A percentile compares a stretch with the other conserved stretches of the same genome.
These are phyloP conservation scores for Heritiera fomes DNA, from an alignment of 345 rosid species.

Conservation along the genomic window DNA sequence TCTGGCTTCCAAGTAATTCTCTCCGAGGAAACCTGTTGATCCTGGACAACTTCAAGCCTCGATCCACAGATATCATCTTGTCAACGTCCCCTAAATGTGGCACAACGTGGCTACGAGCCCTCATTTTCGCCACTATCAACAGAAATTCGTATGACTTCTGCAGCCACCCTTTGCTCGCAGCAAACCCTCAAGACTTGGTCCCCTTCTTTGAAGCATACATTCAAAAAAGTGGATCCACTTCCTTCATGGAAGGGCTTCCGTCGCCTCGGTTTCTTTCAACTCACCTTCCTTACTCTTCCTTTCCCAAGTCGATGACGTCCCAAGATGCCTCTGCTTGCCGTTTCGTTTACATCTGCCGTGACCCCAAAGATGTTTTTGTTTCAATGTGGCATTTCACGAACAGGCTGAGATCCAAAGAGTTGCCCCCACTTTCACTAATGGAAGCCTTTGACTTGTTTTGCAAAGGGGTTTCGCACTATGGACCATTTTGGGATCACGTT, in stretches of 20 bases:
- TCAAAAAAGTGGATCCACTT: neutral
- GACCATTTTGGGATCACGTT: conserved; percentile 18
- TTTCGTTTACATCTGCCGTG: conserved; percentile 33
- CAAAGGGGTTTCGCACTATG: conserved; percentile 7
- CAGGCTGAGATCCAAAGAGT: neutral
- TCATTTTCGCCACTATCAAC: too few species aligned
- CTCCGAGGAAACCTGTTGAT: too few species aligned
- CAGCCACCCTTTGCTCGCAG: conserved; percentile 13
- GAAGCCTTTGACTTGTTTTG: conserved; percentile 15
- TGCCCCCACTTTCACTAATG: neutral
- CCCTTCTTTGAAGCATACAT: conserved; percentile 10
- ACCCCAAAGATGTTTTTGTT: conserved; percentile 34
- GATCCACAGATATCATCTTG: too few species aligned
- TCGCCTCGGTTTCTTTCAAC: conserved; percentile 22
- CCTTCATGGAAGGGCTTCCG: neutral
- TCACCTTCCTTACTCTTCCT: conserved; percentile 14
- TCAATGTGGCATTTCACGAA: conserved; percentile 34
- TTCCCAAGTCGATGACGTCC: conserved; percentile 18
- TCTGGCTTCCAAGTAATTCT: too few species aligned
- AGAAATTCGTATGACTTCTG: neutral
- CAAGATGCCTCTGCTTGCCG: conserved; percentile 17
- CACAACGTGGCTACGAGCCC: too few species aligned
- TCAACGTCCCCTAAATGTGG: too few species aligned
- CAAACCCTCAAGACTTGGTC: conserved; percentile 9
- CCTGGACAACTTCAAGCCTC: too few species aligned